These are phyloP conservation scores for Oxyria digyna DNA, from an alignment of 148 eudicot genomes.

Conservation along the genomic window DNA sequence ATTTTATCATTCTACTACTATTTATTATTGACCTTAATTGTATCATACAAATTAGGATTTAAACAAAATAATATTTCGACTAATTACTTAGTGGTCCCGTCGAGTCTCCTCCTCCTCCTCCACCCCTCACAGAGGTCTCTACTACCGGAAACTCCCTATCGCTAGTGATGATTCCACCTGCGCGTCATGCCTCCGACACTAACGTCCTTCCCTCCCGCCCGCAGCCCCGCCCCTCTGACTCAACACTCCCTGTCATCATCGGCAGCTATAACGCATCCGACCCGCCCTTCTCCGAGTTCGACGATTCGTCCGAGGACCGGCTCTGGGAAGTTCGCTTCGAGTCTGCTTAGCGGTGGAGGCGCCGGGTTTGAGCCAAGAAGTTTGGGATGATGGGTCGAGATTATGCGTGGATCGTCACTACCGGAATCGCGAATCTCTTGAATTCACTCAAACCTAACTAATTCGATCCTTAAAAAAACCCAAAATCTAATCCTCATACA, in stretches of 20 bases:
- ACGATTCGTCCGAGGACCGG: constrained; percentile 24
- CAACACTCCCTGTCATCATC: constrained; percentile 27
- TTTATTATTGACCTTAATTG: too few species aligned
- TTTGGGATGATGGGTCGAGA: constrained; percentile 34
- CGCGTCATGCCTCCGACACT: constrained; percentile 54
- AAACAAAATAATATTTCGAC: too few species aligned
- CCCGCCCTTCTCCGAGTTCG: constrained; percentile 21
- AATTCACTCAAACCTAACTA: constrained; percentile 21
- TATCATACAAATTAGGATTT: too few species aligned
- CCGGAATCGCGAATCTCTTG: constrained; percentile 30
- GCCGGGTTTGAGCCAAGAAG: constrained; percentile 42
- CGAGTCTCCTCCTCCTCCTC: constrained; percentile 22
- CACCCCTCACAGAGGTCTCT: constrained; percentile 27
- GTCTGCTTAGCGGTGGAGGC: constrained; percentile 53
- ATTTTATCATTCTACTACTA: too few species aligned
- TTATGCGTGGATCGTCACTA: constrained; percentile 64
- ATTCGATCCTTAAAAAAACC: constrained; percentile 18
- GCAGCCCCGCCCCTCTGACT: too few species aligned
- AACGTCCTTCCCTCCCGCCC: constrained; percentile 15
- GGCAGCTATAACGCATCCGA: constrained; percentile 75
- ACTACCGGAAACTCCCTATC: constrained; percentile 51
- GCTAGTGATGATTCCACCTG: constrained; percentile 90
- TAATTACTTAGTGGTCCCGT: too few species aligned
- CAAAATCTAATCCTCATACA: too few species aligned
- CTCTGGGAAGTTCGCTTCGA: constrained; percentile 42